Evolutionary conservation across 2,329 filamentous ascomycete genomes (phyloP).

Genomic region (Fusarium fracticaudum): DNA sequence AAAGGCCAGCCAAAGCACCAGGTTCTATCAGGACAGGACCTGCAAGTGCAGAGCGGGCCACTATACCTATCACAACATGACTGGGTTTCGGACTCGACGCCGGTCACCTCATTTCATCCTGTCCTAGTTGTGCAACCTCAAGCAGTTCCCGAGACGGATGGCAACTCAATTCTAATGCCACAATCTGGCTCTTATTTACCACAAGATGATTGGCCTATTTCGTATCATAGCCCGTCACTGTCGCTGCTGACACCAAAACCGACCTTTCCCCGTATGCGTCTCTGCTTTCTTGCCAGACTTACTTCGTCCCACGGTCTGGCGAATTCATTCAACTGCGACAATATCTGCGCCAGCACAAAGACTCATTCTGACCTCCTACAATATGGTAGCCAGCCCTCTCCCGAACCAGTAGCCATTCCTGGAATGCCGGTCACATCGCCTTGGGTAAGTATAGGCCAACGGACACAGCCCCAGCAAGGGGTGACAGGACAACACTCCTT

Average conservation of each 20-base stretch:
- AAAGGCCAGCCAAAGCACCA: neutral
- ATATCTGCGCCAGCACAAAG: neutral
- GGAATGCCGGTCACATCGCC: neutral
- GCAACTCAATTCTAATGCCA: neutral
- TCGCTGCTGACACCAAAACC: neutral
- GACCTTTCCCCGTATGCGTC: neutral
- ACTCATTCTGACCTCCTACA: neutral
- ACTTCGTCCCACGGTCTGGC: conserved; percentile 12
- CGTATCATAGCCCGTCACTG: neutral
- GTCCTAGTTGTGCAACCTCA: neutral
- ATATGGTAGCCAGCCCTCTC: neutral
- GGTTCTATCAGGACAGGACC: neutral
- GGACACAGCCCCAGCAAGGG: neutral
- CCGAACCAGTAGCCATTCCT: neutral
- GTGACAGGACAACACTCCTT: neutral
- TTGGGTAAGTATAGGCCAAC: neutral
- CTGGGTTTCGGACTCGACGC: neutral
- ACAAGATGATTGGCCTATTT: neutral
- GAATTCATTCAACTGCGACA: conserved; percentile 1
- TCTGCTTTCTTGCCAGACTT: conserved; percentile 4
- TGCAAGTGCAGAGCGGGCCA: neutral
- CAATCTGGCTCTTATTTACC: neutral
- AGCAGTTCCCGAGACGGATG: neutral
- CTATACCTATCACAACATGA: neutral
- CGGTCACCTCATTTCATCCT: neutral